These are phyloP conservation scores for Erodium chrysanthum DNA, from an alignment of 441 rosid genomes.

Conservation along the genomic window DNA sequence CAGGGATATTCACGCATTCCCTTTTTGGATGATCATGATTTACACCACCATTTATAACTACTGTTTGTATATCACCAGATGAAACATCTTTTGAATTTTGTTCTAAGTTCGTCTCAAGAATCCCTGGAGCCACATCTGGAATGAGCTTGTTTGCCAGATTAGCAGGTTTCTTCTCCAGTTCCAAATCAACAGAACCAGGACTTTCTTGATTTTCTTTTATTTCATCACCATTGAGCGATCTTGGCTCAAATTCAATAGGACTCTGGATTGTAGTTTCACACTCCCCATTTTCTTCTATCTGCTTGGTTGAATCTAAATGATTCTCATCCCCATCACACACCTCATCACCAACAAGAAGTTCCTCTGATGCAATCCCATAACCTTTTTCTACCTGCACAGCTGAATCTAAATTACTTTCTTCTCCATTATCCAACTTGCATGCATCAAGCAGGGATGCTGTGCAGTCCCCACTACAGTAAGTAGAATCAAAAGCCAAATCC, in stretches of 20 bases:
- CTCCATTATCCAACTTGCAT: not conserved
- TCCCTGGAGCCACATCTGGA: slow-evolving; percentile 8
- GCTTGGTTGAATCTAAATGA: not conserved
- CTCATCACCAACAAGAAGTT: slow-evolving; percentile 1
- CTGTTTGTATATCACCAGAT: slow-evolving; percentile 18
- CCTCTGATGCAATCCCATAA: not conserved
- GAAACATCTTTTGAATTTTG: slow-evolving; percentile 18
- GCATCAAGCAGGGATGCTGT: not conserved
- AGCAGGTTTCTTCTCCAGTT: slow-evolving; percentile 18
- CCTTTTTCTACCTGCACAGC: not conserved
- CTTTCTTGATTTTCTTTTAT: not conserved
- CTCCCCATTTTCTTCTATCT: not conserved
- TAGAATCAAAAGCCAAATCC: too few relatives aligned
- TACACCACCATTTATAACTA: slow-evolving; percentile 18
- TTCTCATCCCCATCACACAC: not conserved
- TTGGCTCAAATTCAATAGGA: slow-evolving; percentile 15
- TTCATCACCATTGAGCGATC: slow-evolving; percentile 13
- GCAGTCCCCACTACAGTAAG: not conserved
- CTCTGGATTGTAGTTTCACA: not conserved
- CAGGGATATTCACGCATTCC: not conserved
- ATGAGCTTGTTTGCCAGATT: slow-evolving; percentile 15
- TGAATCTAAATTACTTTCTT: not conserved
- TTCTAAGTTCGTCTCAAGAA: slow-evolving; percentile 17
- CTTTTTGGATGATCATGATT: slow-evolving; percentile 16
- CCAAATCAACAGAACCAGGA: slow-evolving; percentile 16